A percentile compares a stretch with the other conserved stretches of the same genome.
phyloP scores from a whole-genome alignment of 768 basidiomycete genomes.

The Pholiota microspora region DNA sequence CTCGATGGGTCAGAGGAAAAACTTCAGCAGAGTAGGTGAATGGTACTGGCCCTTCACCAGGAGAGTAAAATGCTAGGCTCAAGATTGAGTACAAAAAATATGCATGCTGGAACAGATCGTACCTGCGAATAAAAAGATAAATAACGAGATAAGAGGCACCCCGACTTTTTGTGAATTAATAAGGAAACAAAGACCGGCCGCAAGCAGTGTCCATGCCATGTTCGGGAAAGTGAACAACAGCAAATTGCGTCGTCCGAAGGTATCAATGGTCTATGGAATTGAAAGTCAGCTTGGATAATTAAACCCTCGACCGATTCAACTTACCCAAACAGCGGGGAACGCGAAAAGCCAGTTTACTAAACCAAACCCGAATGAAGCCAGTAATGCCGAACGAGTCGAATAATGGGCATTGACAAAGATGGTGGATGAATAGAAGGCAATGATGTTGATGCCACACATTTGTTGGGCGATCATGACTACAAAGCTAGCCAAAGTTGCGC shows the following conservation, averaged over 20 bases:
- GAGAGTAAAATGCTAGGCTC: slow-evolving; percentile 61
- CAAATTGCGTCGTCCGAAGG: slow-evolving; percentile 73
- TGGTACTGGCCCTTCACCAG: slow-evolving; percentile 88
- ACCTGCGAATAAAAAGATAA: slow-evolving; percentile 44
- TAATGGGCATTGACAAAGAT: slow-evolving; percentile 63
- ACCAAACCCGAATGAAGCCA: slow-evolving; percentile 64
- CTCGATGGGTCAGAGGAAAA: slow-evolving; percentile 81
- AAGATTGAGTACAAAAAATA: neutral
- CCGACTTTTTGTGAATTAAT: slow-evolving; percentile 34
- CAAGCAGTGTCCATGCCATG: slow-evolving; percentile 74
- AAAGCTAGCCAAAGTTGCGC: slow-evolving; percentile 42
- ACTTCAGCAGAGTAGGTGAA: slow-evolving; percentile 91
- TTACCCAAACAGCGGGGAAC: slow-evolving; percentile 57
- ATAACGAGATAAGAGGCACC: slow-evolving; percentile 40
- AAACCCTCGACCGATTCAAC: slow-evolving; percentile 28
- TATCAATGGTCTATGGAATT: slow-evolving; percentile 59
- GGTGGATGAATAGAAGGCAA: slow-evolving; percentile 73
- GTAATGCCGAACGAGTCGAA: slow-evolving; percentile 48
- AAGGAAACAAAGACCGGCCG: slow-evolving; percentile 71
- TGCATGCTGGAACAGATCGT: slow-evolving; percentile 22
- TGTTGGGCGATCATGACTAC: slow-evolving; percentile 70
- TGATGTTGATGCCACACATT: slow-evolving; percentile 75
- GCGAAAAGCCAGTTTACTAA: slow-evolving; percentile 58
- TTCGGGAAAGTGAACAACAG: slow-evolving; percentile 77
- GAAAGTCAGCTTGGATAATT: slow-evolving; percentile 30